phyloP scores from a whole-genome alignment of 2,329 filamentous ascomycete genomes.

The Fusarium continuum region DNA sequence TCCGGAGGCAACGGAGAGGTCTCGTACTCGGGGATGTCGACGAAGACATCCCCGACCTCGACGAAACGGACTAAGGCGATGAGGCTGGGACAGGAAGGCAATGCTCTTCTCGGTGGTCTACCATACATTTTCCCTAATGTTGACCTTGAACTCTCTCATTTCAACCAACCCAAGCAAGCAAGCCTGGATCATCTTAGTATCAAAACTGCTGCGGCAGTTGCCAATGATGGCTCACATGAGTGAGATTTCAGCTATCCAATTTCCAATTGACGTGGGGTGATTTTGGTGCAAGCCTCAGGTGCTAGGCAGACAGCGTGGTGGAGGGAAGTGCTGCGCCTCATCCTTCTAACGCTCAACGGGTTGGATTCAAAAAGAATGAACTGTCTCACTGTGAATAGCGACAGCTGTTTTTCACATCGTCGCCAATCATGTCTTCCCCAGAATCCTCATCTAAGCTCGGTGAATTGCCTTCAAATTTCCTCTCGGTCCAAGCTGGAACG shows the following conservation, averaged over 20 bases:
- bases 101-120: too few relatives aligned
- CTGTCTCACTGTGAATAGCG: background rate
- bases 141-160: too few relatives aligned
- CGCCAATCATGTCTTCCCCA: background rate
- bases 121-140: too few relatives aligned
- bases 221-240: too few relatives aligned
- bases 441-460: too few relatives aligned
- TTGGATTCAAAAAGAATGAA: background rate
- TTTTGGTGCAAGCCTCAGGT: background rate
- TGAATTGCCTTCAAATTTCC: background rate
- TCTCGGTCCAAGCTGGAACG: background rate
- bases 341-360: background rate
- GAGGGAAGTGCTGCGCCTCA: constrained; percentile 6
- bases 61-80: background rate
- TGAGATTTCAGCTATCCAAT: too few relatives aligned
- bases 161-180: too few relatives aligned
- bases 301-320: background rate
- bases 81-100: too few relatives aligned
- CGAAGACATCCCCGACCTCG: constrained; percentile 2
- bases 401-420: background rate
- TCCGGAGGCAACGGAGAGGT: fast-evolving
- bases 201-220: too few relatives aligned
- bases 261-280: too few relatives aligned
- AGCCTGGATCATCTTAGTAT: too few relatives aligned
- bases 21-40: background rate